Evolutionary conservation across 441 rosid species (phyloP), one percentile per base, ranked within the genome.

Genomic region (Hura crepitans): DNA sequence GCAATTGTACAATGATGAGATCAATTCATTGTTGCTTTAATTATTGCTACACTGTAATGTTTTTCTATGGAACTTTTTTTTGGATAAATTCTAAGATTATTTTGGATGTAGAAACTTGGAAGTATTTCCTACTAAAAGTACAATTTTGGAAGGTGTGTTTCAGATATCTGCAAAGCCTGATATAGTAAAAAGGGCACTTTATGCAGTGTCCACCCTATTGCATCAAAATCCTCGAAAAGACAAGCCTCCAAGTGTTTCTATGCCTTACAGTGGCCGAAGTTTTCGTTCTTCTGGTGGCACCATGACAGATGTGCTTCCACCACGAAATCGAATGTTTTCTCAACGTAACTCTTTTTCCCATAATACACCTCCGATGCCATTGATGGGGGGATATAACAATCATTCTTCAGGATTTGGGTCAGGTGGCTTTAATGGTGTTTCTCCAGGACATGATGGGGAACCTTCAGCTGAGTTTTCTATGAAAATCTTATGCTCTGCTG

Each of bases 201-300:
- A 77, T 75, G 85, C 81, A 77, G 80, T 86, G 63, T 81, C 93
- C 30, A 78, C 83, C 56, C 80, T 75, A 39, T 73, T 88, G 74
- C 90, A 88, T 76, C 84, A 81, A 70, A 88, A 84, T 79, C 86
- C 87, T n/a, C 78, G 86, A 60, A 83, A 83, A 63, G 84, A 79
- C 62, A 78, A 78, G 53, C 81, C 83, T 39, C 81, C 85, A 62
- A 67, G 59, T 62, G 20, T 68, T 50, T 69, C 84, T 20, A 53
- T 68, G 71, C 70, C 81, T 67, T 75, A 73, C 67, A 72, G 77
- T 27, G 73, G 74, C 15, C 85, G 75, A 72, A 74, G 69, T 65
- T 78, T 75, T 69, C 81, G 60, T 73, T 77, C 73, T 62, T 67
- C 78, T 64, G 68, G 77, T 53, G 76, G 75, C 72, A 71, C 81